Percentiles rank a stretch among this genome's conserved stretches.
Evolutionary conservation across 2,329 filamentous ascomycete genomes (phyloP).

Genomic region (Falciphora oryzae): DNA sequence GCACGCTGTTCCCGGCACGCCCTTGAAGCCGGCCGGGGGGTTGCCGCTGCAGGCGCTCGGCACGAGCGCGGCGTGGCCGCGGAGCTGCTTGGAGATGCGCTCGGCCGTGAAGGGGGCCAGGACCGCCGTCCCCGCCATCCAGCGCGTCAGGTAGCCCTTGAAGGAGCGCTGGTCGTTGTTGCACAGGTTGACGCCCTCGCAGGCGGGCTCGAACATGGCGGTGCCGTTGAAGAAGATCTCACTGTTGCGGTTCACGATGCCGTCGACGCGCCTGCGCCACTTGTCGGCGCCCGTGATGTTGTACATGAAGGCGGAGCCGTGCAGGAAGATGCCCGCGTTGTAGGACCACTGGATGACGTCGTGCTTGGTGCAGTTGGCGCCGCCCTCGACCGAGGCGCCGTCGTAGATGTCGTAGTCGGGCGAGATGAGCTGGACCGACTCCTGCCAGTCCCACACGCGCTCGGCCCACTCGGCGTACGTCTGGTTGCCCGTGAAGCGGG

Average conservation of each 20-base stretch:
- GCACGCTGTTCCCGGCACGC: conserved; percentile 54
- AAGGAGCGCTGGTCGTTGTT: conserved; percentile 68
- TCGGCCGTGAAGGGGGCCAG: conserved; percentile 47
- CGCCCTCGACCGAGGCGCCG: conserved; percentile 39
- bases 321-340: conserved; percentile 61
- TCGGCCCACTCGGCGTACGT: conserved; percentile 75
- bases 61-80: conserved; percentile 45
- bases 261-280: conserved; percentile 55
- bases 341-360: conserved; percentile 63
- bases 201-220: conserved; percentile 61
- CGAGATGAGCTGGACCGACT: conserved; percentile 49
- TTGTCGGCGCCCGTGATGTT: conserved; percentile 47
- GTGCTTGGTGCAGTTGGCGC: conserved; percentile 41
- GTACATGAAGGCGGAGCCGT: conserved; percentile 56
- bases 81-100: conserved; percentile 45
- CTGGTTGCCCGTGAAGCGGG: conserved; percentile 70
- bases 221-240: conserved; percentile 50
- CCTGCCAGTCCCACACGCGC: conserved; percentile 63
- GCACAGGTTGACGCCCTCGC: conserved; percentile 56
- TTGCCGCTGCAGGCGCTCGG: conserved; percentile 44
- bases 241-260: conserved; percentile 46
- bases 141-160: conserved; percentile 70
- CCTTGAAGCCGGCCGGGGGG: conserved; percentile 38
- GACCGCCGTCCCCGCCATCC: conserved; percentile 51
- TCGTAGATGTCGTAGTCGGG: conserved; percentile 51